Percentiles rank a stretch among this genome's conserved stretches.
Evolutionary conservation across 2,329 filamentous ascomycete genomes (phyloP).

Genomic region (Fusarium chlamydosporum): DNA sequence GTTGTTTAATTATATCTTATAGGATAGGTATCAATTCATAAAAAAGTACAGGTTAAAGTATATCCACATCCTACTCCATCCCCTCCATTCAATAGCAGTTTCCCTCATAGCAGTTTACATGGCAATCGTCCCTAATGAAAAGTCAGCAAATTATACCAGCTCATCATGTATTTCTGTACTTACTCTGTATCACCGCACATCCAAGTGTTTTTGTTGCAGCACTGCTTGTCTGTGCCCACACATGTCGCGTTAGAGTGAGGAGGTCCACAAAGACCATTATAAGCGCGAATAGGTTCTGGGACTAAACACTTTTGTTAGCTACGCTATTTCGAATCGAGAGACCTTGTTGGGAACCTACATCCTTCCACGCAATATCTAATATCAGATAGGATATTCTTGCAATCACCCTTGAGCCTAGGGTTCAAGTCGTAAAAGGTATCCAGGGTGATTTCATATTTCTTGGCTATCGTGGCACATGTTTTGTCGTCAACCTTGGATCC

Average conservation of each 20-base stretch:
- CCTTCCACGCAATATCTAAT: constrained; percentile 28
- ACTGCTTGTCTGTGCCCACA: constrained; percentile 23
- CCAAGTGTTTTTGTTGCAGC: constrained; percentile 34
- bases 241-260: constrained; percentile 26
- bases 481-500: not conserved
- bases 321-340: not conserved
- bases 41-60: too few relatives aligned
- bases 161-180: not conserved
- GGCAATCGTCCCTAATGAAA: constrained; percentile 8
- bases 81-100: not conserved
- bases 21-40: too few relatives aligned
- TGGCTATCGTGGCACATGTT: not conserved
- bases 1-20: too few relatives aligned
- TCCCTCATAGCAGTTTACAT: constrained; percentile 19
- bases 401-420: constrained; percentile 8
- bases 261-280: constrained; percentile 20
- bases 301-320: not conserved
- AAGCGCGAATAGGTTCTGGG: constrained; percentile 5
- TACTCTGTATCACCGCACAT: constrained; percentile 27
- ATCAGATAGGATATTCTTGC: constrained; percentile 7
- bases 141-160: not conserved
- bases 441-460: constrained; percentile 2
- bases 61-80: rapidly evolving
- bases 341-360: constrained; percentile 5
- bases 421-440: constrained; percentile 22